Base-by-base conservation (phyloP, 192 early-diverging fungal genomes). In the Coemansia sp. region DNA sequence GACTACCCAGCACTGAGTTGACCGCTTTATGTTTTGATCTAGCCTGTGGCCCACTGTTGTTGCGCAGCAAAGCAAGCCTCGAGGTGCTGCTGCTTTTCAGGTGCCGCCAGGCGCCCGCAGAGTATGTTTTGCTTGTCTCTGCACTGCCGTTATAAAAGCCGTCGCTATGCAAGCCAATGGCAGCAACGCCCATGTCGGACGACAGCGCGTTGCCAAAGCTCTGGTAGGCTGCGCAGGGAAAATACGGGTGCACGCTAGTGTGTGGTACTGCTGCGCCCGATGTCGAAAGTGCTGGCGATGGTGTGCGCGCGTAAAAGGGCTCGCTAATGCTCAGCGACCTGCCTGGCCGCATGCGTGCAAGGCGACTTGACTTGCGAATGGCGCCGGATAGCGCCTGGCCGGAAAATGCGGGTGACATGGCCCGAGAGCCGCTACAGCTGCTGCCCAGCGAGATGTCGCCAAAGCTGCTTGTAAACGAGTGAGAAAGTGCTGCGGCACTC, bases 271-370 rank as follows among this genome's bases (percentile, higher is more conserved):
- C 44, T 11, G 22, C 42, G 19, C 59, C 44, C 2, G 62, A 44
- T n/a, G 46, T n/a, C 10, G 39, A n/a, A 18, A 54, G 64, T 42
- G 44, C 52, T 8, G 71, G 65, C 40, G 68, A 67, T 27, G 68
- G 61, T 53, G 64, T 59, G 39, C 65, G 74, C 7, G 65, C 53
- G 35, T 60, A 56, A 38, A 32, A 43, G 10, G 62, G 65, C 34
- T 63, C 69, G 53, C 61, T 41, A 39, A 58, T 60, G 65, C 74
- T 71, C 24, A 71, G 56, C 22, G 74, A 68, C 14, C 74, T 26
- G 50, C 62, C 50, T 8, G 57, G 35, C 32, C 74, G 68, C 63
- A 66, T 44, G 11, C 50, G 48, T 14, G 68, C 53, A 10, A 60
- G 26, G 3, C 54, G 63, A 26, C 37, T 42, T 1, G 62, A 53